phyloP scores from a whole-genome alignment of 2,329 filamentous ascomycete species.

The Fusarium oligoseptatum region DNA sequence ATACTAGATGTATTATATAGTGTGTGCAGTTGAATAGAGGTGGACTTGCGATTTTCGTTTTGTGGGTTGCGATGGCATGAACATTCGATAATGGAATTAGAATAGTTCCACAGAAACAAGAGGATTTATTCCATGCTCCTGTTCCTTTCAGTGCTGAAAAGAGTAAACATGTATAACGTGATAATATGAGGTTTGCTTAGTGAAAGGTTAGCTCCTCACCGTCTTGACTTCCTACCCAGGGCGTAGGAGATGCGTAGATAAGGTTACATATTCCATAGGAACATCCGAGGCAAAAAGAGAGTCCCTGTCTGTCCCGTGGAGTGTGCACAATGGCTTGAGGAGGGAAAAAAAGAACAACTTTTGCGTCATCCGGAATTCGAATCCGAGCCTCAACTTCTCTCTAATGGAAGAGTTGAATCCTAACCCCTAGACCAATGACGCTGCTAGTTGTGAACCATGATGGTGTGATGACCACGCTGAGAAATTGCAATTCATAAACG shows the following conservation, averaged over 20 bases:
- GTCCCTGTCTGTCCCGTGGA: accelerated
- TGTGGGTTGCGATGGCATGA: not conserved
- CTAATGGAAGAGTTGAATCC: slow-evolving; percentile 31
- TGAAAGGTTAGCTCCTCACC: not conserved
- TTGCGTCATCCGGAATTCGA: slow-evolving; percentile 32
- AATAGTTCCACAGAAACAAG: not conserved
- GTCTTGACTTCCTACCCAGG: not conserved
- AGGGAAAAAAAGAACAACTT: not conserved
- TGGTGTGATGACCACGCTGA: not conserved
- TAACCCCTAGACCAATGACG: slow-evolving; percentile 32
- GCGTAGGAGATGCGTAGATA: not conserved
- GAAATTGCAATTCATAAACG: not conserved
- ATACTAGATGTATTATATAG: not conserved
- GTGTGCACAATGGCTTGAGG: not conserved
- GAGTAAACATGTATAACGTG: not conserved
- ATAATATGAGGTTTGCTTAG: not conserved
- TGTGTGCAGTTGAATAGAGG: not conserved
- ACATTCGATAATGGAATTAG: not conserved
- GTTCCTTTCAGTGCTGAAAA: not conserved
- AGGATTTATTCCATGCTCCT: not conserved
- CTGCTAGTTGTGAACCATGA: not conserved
- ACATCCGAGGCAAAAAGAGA: not conserved
- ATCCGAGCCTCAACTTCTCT: slow-evolving; percentile 33
- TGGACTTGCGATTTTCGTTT: not conserved
- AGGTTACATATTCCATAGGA: not conserved